phyloP scores from a whole-genome alignment of 1,284 basidiomycete species.

The Termitomyces sp. region DNA sequence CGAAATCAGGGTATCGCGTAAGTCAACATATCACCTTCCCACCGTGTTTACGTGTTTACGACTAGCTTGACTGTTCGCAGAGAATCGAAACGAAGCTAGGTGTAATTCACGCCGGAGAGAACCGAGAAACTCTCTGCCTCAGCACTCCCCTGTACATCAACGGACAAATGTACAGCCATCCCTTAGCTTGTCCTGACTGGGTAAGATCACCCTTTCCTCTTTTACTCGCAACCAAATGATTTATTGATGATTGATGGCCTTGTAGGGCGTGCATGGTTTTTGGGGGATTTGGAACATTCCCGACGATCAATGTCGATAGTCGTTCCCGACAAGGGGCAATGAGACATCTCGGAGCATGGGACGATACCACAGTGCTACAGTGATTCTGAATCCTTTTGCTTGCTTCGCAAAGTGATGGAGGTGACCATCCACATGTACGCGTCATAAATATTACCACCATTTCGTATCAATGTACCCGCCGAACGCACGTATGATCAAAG shows the following conservation, averaged over 20 bases:
- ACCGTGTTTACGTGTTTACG: not conserved
- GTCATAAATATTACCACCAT: no score
- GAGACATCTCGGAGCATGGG: no score
- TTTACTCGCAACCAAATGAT: not conserved
- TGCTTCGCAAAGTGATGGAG: no score
- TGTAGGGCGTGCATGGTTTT: not conserved
- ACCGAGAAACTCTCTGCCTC: constrained; percentile 10
- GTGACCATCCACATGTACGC: no score
- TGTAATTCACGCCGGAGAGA: constrained; percentile 5
- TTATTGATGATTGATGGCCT: not conserved
- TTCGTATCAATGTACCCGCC: no score
- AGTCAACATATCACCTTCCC: not conserved
- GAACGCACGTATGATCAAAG: no score
- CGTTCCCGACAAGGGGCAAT: no score
- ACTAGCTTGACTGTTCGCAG: not conserved
- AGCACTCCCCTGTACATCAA: constrained; percentile 13
- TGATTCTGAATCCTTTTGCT: no score
- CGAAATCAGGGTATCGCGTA: constrained; percentile 14
- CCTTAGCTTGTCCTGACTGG: constrained; percentile 15
- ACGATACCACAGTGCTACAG: not conserved
- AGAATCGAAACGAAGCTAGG: constrained; percentile 16
- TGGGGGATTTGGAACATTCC: constrained; percentile 8
- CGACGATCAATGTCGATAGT: constrained; percentile 4
- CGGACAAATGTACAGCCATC: constrained; percentile 9
- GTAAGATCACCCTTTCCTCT: not conserved